phyloP scores from a whole-genome alignment of 192 early-diverging fungal genomes.

The Backusella sp. region DNA sequence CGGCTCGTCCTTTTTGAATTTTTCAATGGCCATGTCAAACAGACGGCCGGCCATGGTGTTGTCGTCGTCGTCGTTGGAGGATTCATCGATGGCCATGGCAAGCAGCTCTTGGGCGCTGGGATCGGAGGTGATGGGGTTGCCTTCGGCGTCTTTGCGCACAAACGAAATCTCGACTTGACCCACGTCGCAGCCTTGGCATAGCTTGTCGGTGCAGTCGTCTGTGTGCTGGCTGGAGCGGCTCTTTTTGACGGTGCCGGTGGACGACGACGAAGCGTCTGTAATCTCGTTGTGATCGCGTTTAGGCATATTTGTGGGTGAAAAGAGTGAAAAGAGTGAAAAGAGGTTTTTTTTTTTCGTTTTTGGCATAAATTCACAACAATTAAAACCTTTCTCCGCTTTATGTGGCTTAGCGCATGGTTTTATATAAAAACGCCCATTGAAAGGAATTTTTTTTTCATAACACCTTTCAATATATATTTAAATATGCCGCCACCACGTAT shows the following conservation, averaged over 20 bases:
- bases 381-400: not conserved
- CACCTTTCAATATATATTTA: not conserved
- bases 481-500: conserved; percentile 45
- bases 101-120: conserved; percentile 56
- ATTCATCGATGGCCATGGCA: conserved; percentile 57
- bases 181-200: conserved; percentile 60
- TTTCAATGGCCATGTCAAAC: conserved; percentile 58
- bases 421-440: too few species aligned
- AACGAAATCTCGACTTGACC: conserved; percentile 60
- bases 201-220: conserved; percentile 51
- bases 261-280: not conserved
- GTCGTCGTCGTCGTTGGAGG: not conserved
- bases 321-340: too few species aligned
- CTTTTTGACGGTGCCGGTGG: not conserved
- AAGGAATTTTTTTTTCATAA: not conserved
- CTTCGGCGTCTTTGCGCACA: conserved; percentile 40
- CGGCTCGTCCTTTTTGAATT: conserved; percentile 38
- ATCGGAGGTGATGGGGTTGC: conserved; percentile 24
- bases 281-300: conserved; percentile 4
- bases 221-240: conserved; percentile 38
- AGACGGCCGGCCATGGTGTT: conserved; percentile 39
- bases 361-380: not conserved
- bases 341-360: not conserved
- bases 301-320: not conserved
- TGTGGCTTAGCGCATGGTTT: conserved; percentile 3